A percentile compares a stretch with the other conserved stretches of the same genome.
Conservation (phyloP, 2,329 filamentous ascomycete genomes). For the Fusarium sp. region DNA sequence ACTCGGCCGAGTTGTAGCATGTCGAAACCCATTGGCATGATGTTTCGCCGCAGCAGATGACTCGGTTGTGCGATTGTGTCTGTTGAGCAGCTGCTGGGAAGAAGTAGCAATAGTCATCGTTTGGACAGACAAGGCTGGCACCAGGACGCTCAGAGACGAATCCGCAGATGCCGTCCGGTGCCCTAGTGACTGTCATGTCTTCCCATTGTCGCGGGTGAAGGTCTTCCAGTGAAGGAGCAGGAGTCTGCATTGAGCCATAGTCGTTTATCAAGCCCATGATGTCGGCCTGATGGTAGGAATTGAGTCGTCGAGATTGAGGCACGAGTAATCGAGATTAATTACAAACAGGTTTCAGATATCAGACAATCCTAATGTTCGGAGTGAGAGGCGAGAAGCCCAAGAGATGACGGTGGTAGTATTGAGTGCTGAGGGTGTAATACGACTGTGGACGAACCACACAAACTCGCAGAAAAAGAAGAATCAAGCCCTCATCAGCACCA, state of each 20-base stretch:
- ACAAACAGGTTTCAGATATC: background rate
- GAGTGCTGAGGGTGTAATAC: background rate
- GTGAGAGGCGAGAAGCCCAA: background rate
- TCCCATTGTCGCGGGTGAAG: slow-evolving; percentile 6
- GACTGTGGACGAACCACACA: background rate
- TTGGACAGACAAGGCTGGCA: slow-evolving; percentile 10
- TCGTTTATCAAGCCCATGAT: slow-evolving; percentile 9
- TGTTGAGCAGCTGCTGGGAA: background rate
- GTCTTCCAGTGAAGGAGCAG: slow-evolving; percentile 5
- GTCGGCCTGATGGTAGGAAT: background rate
- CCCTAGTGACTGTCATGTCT: background rate
- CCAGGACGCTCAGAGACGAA: slow-evolving; percentile 20
- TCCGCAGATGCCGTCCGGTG: slow-evolving; percentile 16
- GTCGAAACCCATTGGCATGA: slow-evolving; percentile 6
- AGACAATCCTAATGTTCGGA: background rate
- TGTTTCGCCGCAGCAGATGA: slow-evolving; percentile 12
- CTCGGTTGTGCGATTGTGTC: background rate
- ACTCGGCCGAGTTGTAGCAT: slow-evolving; percentile 23
- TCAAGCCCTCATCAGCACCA: background rate
- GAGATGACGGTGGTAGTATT: background rate
- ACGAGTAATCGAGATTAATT: background rate
- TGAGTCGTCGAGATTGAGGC: background rate
- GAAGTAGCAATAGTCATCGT: slow-evolving; percentile 5
- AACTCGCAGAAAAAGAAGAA: background rate
- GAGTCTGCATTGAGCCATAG: slow-evolving; percentile 9